Conservation (phyloP, 2,329 filamentous ascomycete genomes). For the Talaromyces piceae region DNA sequence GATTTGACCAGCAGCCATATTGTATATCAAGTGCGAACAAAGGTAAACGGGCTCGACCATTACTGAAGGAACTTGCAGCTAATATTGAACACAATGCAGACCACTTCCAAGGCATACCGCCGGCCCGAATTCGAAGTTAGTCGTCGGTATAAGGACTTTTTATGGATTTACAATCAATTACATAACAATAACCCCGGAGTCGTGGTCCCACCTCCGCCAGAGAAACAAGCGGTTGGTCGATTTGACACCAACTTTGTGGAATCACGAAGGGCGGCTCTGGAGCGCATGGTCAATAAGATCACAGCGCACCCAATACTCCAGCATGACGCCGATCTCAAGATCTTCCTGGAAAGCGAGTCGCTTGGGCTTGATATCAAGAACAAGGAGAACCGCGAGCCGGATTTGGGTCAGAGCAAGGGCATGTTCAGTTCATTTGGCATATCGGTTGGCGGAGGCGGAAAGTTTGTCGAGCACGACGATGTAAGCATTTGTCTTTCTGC, state of each 20-base stretch:
- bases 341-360: conserved; percentile 91
- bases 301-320: conserved; percentile 83
- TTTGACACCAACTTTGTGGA: conserved; percentile 98
- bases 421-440: conserved; percentile 81
- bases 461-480: conserved; percentile 97
- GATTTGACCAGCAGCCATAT: conserved; percentile 96
- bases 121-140: conserved; percentile 90
- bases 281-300: conserved; percentile 97
- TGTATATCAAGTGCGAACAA: conserved; percentile 91
- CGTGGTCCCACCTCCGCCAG: conserved; percentile 88
- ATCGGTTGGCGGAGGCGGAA: conserved; percentile 65
- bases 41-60: conserved; percentile 48
- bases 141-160: conserved; percentile 87
- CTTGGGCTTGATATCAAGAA: conserved; percentile 98
- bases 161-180: conserved; percentile 94
- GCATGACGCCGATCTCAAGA: conserved; percentile 86
- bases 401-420: conserved; percentile 83
- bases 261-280: conserved; percentile 77
- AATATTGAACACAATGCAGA: conserved; percentile 45
- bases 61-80: conserved; percentile 4
- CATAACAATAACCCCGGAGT: conserved; percentile 93
- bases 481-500: conserved; percentile 46
- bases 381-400: conserved; percentile 84
- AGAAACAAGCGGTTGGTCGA: conserved; percentile 93
- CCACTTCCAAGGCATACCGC: conserved; percentile 90